Conservation (phyloP, 1,284 basidiomycete species). For the Vanrija humicola region DNA sequence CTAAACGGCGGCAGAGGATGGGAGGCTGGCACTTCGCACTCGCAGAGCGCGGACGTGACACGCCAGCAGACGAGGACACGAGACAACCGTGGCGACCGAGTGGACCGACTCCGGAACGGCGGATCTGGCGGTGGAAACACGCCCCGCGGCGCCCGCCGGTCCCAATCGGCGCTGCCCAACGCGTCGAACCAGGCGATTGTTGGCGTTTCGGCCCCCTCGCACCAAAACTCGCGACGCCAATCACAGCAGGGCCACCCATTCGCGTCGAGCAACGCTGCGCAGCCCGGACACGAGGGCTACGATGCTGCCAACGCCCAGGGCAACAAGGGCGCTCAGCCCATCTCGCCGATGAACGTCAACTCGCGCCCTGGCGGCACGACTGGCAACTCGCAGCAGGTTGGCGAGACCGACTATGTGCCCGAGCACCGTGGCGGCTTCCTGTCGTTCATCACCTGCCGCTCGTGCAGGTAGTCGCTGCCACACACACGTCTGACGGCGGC, state of each 20-base stretch:
- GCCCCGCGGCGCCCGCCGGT: slow-evolving; percentile 36
- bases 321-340: slow-evolving; percentile 23
- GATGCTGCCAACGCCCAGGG: slow-evolving; percentile 29
- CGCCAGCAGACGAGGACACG: slow-evolving; percentile 39
- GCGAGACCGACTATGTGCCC: slow-evolving; percentile 40
- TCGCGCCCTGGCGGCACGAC: slow-evolving; percentile 28
- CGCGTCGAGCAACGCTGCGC: slow-evolving; percentile 26
- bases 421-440: slow-evolving; percentile 40
- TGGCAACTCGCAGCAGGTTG: slow-evolving; percentile 38
- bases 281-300: slow-evolving; percentile 23
- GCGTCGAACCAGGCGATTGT: slow-evolving; percentile 49
- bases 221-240: slow-evolving; percentile 42
- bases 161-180: slow-evolving; percentile 42
- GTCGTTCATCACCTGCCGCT: slow-evolving; percentile 43
- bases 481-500: not conserved
- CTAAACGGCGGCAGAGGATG: slow-evolving; percentile 90
- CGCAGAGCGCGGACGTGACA: slow-evolving; percentile 24
- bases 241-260: slow-evolving; percentile 48
- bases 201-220: slow-evolving; percentile 42
- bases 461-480: slow-evolving; percentile 30
- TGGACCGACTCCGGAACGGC: slow-evolving; percentile 48
- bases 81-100: slow-evolving; percentile 44
- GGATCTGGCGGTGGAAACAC: slow-evolving; percentile 32
- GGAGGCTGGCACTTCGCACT: slow-evolving; percentile 62
- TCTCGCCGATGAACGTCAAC: slow-evolving; percentile 45